phyloP scores from a whole-genome alignment of 352 stramenopile genomes.

The Saprolegnia parasitica region DNA sequence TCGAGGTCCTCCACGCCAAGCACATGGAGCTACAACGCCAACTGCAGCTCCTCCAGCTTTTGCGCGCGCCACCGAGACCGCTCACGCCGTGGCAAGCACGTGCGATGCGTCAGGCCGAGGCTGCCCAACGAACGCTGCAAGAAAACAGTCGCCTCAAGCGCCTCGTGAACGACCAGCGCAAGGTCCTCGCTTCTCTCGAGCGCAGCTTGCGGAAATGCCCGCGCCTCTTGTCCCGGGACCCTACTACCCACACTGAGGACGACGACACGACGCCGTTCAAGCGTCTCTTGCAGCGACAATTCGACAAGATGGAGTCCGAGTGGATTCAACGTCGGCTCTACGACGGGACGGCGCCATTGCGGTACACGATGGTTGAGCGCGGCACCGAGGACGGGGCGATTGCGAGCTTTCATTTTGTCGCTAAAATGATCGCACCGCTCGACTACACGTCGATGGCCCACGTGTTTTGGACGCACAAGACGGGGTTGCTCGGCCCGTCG shows the following conservation, averaged over 20 bases:
- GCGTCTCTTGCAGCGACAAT: background rate
- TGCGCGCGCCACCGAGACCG: background rate
- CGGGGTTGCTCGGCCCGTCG: too few species aligned
- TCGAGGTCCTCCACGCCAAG: background rate
- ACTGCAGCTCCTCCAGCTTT: background rate
- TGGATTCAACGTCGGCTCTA: background rate
- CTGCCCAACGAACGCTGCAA: background rate
- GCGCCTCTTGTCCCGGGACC: background rate
- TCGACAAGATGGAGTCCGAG: background rate
- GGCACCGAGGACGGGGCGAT: too few species aligned
- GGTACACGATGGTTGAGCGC: too few species aligned
- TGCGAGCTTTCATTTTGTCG: too few species aligned
- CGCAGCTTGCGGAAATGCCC: background rate
- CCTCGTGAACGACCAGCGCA: background rate
- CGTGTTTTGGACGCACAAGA: too few species aligned
- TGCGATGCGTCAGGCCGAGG: background rate
- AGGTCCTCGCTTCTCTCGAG: background rate
- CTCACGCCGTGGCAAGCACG: background rate
- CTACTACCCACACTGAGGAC: background rate
- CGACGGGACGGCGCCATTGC: background rate
- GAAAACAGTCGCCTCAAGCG: slow-evolving; percentile 6
- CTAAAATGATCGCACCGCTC: too few species aligned
- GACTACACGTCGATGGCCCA: too few species aligned
- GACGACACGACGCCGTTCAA: background rate
- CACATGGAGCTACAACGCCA: background rate